Percentiles rank a stretch among this genome's conserved stretches.
phyloP scores from a whole-genome alignment of 1,284 basidiomycete species.

The Pterula multifida region DNA sequence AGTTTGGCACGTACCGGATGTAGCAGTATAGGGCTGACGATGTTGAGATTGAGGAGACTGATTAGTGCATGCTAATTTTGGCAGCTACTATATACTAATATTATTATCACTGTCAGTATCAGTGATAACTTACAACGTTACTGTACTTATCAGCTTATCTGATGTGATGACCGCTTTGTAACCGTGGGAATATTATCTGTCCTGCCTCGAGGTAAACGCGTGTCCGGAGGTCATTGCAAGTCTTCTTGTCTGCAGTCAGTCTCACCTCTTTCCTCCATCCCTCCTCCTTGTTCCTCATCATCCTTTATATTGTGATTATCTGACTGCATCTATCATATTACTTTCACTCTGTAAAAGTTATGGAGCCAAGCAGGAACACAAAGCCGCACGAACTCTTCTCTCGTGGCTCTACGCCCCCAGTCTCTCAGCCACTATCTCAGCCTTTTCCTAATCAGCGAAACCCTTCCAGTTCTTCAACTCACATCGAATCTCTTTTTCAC shows the following conservation, averaged over 20 bases:
- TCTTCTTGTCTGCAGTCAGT: conserved; percentile 13
- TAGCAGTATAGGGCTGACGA: no score
- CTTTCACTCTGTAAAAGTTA: conserved; percentile 12
- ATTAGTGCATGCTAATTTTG: no score
- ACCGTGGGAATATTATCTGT: neutral
- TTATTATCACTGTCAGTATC: no score
- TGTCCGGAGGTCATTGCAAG: neutral
- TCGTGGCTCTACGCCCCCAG: conserved; percentile 43
- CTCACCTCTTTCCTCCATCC: neutral
- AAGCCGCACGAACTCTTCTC: conserved; percentile 43
- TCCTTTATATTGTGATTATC: neutral
- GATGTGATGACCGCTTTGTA: no score
- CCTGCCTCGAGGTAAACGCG: neutral
- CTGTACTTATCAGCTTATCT: no score
- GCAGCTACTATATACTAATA: no score
- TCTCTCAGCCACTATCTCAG: conserved; percentile 24
- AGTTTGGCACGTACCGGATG: no score
- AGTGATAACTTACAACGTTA: no score
- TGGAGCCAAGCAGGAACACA: conserved; percentile 25
- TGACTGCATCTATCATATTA: conserved; percentile 7
- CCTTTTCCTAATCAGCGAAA: conserved; percentile 14
- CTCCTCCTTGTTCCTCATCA: neutral
- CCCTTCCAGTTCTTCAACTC: conserved; percentile 27
- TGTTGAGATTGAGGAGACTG: no score
- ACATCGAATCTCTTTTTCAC: conserved; percentile 49